phyloP scores from a whole-genome alignment of 768 basidiomycete genomes.

The Tylopilus rubrobrunneus region DNA sequence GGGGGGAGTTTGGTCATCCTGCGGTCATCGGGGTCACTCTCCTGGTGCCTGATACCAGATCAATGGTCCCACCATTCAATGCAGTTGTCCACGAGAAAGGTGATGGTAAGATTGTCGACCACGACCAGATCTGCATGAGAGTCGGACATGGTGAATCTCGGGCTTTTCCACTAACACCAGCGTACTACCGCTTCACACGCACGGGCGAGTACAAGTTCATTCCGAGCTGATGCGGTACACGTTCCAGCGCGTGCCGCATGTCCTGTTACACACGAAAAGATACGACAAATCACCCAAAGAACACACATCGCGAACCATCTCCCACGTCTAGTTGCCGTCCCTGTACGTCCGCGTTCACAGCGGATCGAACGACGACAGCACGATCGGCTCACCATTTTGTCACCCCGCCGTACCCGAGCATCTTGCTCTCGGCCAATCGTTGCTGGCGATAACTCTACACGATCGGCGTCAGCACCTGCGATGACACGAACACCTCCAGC shows the following conservation, averaged over 20 bases:
- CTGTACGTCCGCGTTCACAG: neutral
- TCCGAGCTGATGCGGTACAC: neutral
- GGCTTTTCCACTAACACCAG: no score
- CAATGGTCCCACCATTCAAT: conserved; percentile 65
- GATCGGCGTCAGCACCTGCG: neutral
- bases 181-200: neutral
- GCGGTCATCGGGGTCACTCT: neutral
- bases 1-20: conserved; percentile 81
- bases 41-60: neutral
- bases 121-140: conserved; percentile 18
- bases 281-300: conserved; percentile 1
- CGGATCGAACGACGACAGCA: neutral
- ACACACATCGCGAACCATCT: neutral
- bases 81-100: conserved; percentile 71
- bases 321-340: neutral
- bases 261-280: neutral
- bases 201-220: neutral
- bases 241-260: conserved; percentile 4
- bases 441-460: conserved; percentile 68
- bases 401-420: conserved; percentile 56
- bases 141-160: conserved; percentile 7
- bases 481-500: no score
- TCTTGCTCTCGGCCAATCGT: conserved; percentile 62
- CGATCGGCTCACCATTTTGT: conserved; percentile 16
- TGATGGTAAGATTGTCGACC: conserved; percentile 45